Conservation (phyloP, 768 basidiomycete genomes). For the Mycena albidolilacea region DNA sequence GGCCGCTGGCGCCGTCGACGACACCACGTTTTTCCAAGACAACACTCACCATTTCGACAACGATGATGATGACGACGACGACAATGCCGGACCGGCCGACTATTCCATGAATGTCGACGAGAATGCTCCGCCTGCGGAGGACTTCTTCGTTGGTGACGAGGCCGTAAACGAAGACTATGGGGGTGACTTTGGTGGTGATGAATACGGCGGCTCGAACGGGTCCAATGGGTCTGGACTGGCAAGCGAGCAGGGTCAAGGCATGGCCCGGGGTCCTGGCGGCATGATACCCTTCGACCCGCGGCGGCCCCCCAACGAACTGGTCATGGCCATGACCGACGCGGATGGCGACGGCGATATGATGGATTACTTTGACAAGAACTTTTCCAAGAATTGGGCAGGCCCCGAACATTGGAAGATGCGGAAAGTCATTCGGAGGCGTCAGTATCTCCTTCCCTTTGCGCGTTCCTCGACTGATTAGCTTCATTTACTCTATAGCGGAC, state of each 20-base stretch:
- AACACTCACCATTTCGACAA: constrained; percentile 58
- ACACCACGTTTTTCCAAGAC: constrained; percentile 72
- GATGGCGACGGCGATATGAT: constrained; percentile 71
- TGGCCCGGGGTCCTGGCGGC: constrained; percentile 58
- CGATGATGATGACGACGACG: constrained; percentile 63
- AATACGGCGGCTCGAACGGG: constrained; percentile 58
- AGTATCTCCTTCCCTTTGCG: constrained; percentile 44
- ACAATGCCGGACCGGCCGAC: constrained; percentile 50
- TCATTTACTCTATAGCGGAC: constrained; percentile 48
- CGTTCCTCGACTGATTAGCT: constrained; percentile 32
- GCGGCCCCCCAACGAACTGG: constrained; percentile 79
- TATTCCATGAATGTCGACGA: constrained; percentile 61
- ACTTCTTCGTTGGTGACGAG: constrained; percentile 79
- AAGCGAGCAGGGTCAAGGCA: constrained; percentile 51
- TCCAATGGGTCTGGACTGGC: constrained; percentile 63
- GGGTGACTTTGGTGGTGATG: constrained; percentile 58
- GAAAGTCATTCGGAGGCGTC: constrained; percentile 84
- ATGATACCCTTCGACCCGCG: constrained; percentile 91
- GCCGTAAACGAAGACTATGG: constrained; percentile 64
- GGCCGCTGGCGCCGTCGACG: constrained; percentile 75
- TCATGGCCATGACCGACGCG: constrained; percentile 87
- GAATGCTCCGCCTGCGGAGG: constrained; percentile 60
- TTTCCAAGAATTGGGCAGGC: constrained; percentile 97
- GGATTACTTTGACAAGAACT: constrained; percentile 92
- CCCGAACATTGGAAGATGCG: constrained; percentile 98